Percentiles rank a stretch among this genome's conserved stretches.
Conservation (phyloP, 2,329 filamentous ascomycete genomes). For the Arachnopeziza araneosa region DNA sequence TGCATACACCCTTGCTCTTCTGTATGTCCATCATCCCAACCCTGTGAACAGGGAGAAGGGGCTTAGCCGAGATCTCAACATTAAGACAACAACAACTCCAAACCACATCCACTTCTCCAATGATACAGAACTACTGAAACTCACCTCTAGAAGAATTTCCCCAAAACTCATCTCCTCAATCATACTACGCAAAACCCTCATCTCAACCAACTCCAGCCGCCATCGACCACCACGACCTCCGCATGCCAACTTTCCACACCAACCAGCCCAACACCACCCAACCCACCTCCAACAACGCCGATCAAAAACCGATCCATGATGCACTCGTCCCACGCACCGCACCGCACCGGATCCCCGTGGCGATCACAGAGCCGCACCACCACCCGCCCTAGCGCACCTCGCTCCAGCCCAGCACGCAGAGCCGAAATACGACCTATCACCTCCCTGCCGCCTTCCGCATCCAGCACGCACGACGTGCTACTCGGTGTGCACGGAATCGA, state of each 20-base stretch:
- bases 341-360: background rate
- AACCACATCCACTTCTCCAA: background rate
- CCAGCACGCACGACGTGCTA: no score
- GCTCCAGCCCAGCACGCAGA: no score
- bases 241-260: no score
- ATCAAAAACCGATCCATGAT: background rate
- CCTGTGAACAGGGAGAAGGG: background rate
- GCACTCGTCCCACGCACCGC: background rate
- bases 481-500: no score
- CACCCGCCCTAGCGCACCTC: no score
- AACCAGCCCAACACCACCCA: background rate
- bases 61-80: background rate
- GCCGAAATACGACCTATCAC: no score
- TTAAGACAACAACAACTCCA: background rate
- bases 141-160: background rate
- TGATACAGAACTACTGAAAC: background rate
- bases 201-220: no score
- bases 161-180: background rate
- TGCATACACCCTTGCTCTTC: background rate
- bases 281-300: background rate
- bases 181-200: no score
- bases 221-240: no score
- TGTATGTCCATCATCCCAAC: no score
- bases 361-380: no score
- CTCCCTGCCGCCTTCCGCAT: no score